These are phyloP conservation scores for Handroanthus guayacan DNA, from an alignment of 257 asterid species.

Conservation along the genomic window DNA sequence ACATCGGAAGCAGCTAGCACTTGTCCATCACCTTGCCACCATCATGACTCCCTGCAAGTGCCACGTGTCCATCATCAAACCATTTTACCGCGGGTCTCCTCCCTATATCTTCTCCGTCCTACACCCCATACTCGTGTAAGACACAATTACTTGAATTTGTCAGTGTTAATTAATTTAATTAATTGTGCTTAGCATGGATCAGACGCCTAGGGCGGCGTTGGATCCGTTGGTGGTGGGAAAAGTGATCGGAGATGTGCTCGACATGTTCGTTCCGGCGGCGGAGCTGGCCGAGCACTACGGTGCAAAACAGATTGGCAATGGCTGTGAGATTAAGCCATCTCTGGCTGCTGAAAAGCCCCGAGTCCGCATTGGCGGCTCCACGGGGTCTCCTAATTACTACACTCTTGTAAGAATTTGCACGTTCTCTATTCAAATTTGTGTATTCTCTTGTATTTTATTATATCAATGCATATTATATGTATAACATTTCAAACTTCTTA, in stretches of 20 bases:
- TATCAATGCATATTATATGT: too few species aligned
- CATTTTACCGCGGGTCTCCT: constrained; percentile 32
- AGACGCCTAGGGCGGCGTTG: constrained; percentile 44
- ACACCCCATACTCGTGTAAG: neutral
- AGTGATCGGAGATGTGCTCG: constrained; percentile 63
- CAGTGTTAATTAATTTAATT: neutral
- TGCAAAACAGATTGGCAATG: constrained; percentile 42
- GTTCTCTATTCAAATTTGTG: too few species aligned
- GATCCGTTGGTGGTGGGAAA: constrained; percentile 60
- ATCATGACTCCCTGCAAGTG: neutral
- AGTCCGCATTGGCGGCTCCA: constrained; percentile 42
- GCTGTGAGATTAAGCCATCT: constrained; percentile 47
- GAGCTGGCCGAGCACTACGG: constrained; percentile 50
- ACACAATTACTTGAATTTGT: neutral
- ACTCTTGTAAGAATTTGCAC: constrained; percentile 48
- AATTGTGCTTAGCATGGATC: constrained; percentile 24
- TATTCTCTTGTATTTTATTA: too few species aligned
- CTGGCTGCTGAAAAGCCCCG: constrained; percentile 47
- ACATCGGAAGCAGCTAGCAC: neutral
- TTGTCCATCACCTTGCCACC: constrained; percentile 10
- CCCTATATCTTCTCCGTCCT: neutral
- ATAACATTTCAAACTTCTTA: too few species aligned
- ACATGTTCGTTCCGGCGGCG: constrained; percentile 57
- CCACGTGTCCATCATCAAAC: constrained; percentile 25
- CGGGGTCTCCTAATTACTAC: constrained; percentile 41